These are phyloP conservation scores for Penicillium sclerotiorum DNA, from an alignment of 2,329 filamentous ascomycete species.

Conservation along the genomic window DNA sequence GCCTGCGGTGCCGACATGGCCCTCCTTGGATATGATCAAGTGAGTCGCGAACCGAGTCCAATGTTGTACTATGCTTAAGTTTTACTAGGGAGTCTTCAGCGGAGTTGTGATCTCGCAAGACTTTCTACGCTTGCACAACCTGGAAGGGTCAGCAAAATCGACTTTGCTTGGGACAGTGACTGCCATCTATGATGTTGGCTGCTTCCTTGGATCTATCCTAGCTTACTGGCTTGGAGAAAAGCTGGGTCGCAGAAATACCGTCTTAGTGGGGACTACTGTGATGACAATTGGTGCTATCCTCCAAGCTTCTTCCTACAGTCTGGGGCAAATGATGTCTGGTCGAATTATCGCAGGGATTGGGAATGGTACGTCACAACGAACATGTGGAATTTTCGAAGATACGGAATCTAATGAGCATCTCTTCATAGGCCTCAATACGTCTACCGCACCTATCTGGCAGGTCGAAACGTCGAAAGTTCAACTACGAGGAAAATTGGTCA, in stretches of 20 bases:
- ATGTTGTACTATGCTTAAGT: neutral
- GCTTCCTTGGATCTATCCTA: slow-evolving; percentile 9
- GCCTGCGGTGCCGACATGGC: slow-evolving; percentile 26
- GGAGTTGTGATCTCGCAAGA: slow-evolving; percentile 17
- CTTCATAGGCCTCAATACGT: slow-evolving; percentile 49
- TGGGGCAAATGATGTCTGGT: slow-evolving; percentile 54
- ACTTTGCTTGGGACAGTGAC: slow-evolving; percentile 10
- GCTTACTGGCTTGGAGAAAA: slow-evolving; percentile 12
- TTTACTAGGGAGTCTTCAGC: slow-evolving; percentile 14
- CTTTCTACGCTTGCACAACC: slow-evolving; percentile 10
- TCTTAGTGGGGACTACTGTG: slow-evolving; percentile 22
- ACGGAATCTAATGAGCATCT: neutral
- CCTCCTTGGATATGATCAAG: slow-evolving; percentile 25
- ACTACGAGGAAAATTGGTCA: slow-evolving; percentile 27
- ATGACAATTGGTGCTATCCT: slow-evolving; percentile 51
- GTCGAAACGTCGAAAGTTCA: slow-evolving; percentile 52
- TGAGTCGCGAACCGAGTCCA: neutral
- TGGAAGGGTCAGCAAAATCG: slow-evolving; percentile 9
- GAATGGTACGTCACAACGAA: slow-evolving; percentile 41
- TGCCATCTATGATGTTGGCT: slow-evolving; percentile 15
- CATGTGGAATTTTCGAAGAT: neutral
- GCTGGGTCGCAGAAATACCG: slow-evolving; percentile 11
- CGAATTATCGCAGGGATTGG: slow-evolving; percentile 51
- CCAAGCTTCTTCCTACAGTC: slow-evolving; percentile 49
- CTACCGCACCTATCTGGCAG: slow-evolving; percentile 54